These are phyloP conservation scores for Tricholoma terreum DNA, from an alignment of 768 basidiomycete genomes.

Conservation along the genomic window DNA sequence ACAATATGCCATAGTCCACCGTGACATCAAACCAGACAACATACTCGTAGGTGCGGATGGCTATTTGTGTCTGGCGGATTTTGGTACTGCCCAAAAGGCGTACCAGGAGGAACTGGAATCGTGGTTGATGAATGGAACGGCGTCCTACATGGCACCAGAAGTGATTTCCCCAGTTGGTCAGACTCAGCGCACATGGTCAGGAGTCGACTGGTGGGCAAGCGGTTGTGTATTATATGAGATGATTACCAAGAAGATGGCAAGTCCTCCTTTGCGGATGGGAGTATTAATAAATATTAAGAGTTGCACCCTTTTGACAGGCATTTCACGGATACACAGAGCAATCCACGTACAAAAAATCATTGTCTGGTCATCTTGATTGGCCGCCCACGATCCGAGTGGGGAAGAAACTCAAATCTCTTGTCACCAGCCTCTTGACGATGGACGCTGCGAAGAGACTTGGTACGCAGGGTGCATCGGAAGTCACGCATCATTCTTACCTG, in stretches of 20 bases:
- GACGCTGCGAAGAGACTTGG: conserved; percentile 40
- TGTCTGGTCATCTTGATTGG: conserved; percentile 34
- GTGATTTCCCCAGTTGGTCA: conserved; percentile 17
- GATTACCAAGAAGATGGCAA: conserved; percentile 35
- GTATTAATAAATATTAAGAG: neutral
- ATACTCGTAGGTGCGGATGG: conserved; percentile 55
- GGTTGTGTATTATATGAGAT: conserved; percentile 55
- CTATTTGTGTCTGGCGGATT: conserved; percentile 52
- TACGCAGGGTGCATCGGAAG: conserved; percentile 26
- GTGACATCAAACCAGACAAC: conserved; percentile 59
- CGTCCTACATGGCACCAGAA: conserved; percentile 52
- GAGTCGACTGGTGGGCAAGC: conserved; percentile 55
- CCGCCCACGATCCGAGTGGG: conserved; percentile 34
- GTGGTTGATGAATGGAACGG: conserved; percentile 44
- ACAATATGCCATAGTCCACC: conserved; percentile 41
- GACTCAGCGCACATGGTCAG: conserved; percentile 16
- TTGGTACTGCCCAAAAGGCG: conserved; percentile 37
- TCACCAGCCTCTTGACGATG: conserved; percentile 37
- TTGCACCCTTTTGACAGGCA: conserved; percentile 8
- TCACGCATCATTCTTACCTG: conserved; percentile 46
- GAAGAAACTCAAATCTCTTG: conserved; percentile 39
- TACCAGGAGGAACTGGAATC: conserved; percentile 8
- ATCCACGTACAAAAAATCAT: conserved; percentile 25
- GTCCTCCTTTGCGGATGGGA: conserved; percentile 17
- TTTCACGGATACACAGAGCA: conserved; percentile 17